These are phyloP conservation scores for Excoecaria agallocha DNA, from an alignment of 345 rosid genomes.

Conservation along the genomic window DNA sequence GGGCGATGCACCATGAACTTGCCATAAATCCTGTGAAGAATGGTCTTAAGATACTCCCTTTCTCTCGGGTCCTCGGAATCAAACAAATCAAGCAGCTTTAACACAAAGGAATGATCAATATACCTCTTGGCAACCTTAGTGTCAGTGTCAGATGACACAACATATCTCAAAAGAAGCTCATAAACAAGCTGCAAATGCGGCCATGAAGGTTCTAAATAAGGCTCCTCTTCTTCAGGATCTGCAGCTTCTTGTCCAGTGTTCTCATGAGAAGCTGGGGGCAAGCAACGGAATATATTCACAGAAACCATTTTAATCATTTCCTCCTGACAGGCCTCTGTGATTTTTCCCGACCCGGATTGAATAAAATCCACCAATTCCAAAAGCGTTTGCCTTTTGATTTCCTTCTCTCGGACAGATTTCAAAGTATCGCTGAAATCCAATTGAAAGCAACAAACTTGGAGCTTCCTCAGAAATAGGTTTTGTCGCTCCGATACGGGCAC, in stretches of 20 bases:
- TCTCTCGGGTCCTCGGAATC: conserved; percentile 84
- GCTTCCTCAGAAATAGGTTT: conserved; percentile 56
- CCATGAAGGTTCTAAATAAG: conserved; percentile 82
- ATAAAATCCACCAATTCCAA: conserved; percentile 74
- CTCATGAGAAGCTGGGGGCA: conserved; percentile 77
- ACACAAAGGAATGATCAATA: conserved; percentile 72
- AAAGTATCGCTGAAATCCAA: conserved; percentile 64
- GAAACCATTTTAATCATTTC: conserved; percentile 77
- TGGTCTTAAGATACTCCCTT: conserved; percentile 78
- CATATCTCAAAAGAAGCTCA: conserved; percentile 68
- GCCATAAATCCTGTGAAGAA: conserved; percentile 86
- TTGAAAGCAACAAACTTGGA: conserved; percentile 73
- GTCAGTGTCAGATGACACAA: conserved; percentile 75
- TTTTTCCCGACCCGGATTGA: conserved; percentile 70
- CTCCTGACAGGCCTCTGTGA: conserved; percentile 69
- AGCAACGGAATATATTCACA: conserved; percentile 58
- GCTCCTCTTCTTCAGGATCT: conserved; percentile 88
- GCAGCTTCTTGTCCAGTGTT: conserved; percentile 69
- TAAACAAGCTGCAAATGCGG: conserved; percentile 87
- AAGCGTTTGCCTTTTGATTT: conserved; percentile 75
- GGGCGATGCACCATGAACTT: conserved; percentile 93
- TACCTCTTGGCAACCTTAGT: conserved; percentile 75
- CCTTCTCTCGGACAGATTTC: conserved; percentile 65
- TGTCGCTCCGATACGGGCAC: conserved; percentile 63
- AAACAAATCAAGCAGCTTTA: conserved; percentile 73